phyloP scores from a whole-genome alignment of 2,329 filamentous ascomycete species.

The Thelonectria discophora region DNA sequence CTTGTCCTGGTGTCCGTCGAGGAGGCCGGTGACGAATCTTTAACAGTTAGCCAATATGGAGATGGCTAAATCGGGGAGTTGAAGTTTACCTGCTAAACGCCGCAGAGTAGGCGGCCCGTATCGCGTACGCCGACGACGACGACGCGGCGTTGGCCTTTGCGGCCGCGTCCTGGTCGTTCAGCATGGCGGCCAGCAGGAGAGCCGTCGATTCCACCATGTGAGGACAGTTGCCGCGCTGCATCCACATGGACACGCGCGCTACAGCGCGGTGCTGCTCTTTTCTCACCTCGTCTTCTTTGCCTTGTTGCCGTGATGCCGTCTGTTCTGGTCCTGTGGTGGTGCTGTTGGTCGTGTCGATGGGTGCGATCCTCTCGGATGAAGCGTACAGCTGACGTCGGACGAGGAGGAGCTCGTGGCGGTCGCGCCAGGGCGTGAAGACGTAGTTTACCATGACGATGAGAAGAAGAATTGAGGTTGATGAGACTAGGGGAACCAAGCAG shows the following conservation, averaged over 20 bases:
- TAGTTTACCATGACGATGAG: conserved; percentile 69
- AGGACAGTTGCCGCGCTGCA: conserved; percentile 77
- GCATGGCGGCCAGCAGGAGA: conserved; percentile 72
- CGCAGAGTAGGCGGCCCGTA: conserved; percentile 75
- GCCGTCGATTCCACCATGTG: conserved; percentile 83
- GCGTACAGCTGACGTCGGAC: conserved; percentile 72
- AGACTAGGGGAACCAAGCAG: no score
- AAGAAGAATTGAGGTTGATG: not conserved
- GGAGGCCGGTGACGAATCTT: conserved; percentile 82
- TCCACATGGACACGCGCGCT: conserved; percentile 71
- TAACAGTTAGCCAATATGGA: no score
- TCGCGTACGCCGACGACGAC: conserved; percentile 66
- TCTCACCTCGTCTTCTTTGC: conserved; percentile 25
- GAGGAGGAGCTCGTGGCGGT: conserved; percentile 69
- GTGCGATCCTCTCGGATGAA: conserved; percentile 23
- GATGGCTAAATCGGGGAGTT: no score
- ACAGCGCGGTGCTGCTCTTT: conserved; percentile 58
- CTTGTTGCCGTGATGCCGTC: conserved; percentile 2
- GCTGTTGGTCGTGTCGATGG: conserved; percentile 7
- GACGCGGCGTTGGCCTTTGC: conserved; percentile 48
- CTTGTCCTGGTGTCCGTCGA: conserved; percentile 77
- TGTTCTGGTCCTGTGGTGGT: conserved; percentile 8
- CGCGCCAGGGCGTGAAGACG: conserved; percentile 78
- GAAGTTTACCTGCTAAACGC: conserved; percentile 75
- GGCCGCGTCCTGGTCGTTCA: conserved; percentile 64